Conservation (phyloP, 495 filamentous ascomycete species). For the Trichoderma gamsii region DNA sequence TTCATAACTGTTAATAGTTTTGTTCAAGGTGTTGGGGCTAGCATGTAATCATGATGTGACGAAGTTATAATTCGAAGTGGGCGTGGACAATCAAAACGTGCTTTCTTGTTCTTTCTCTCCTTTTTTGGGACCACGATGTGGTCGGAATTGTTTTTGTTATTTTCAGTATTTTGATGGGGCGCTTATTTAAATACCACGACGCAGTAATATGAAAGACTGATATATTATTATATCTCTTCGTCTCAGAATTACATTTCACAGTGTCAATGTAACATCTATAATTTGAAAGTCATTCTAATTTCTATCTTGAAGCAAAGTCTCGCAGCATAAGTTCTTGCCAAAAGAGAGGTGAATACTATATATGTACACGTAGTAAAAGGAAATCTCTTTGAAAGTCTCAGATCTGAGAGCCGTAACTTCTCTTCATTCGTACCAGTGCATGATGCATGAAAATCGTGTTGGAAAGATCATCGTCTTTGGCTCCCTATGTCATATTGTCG, state of each 20-base stretch:
- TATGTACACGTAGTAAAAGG: background rate
- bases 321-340: background rate
- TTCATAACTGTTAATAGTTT: background rate
- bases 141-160: background rate
- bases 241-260: background rate
- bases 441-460: no score
- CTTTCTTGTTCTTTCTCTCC: background rate
- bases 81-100: background rate
- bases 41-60: conserved; percentile 8
- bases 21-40: background rate
- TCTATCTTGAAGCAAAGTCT: background rate
- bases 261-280: background rate
- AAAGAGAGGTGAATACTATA: no score
- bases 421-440: no score
- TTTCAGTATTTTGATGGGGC: background rate
- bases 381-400: background rate
- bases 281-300: no score
- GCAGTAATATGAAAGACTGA: background rate
- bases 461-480: background rate
- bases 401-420: background rate
- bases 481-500: background rate
- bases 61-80: background rate
- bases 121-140: background rate
- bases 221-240: background rate
- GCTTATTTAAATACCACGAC: background rate